Percentiles rank a stretch among this genome's conserved stretches.
phyloP scores from a whole-genome alignment of 768 basidiomycete species.

The Tubosaeta sp. region DNA sequence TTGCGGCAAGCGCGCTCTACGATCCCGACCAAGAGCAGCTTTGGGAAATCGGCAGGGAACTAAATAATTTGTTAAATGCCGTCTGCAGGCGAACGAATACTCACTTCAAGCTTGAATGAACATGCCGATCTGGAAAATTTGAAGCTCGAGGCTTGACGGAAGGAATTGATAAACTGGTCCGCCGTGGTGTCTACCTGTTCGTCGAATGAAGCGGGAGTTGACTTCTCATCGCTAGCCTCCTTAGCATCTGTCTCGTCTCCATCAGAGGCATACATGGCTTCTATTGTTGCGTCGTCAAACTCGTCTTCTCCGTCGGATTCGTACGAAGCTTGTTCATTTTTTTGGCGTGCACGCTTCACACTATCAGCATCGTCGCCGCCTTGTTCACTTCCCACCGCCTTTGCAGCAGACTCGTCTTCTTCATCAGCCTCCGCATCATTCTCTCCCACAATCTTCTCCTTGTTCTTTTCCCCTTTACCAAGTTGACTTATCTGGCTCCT shows the following conservation, averaged over 20 bases:
- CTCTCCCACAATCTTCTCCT: slow-evolving; percentile 39
- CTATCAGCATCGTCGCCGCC: slow-evolving; percentile 83
- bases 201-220: slow-evolving; percentile 31
- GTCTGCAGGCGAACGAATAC: slow-evolving; percentile 22
- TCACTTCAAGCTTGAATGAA: slow-evolving; percentile 80
- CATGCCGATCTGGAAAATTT: slow-evolving; percentile 62
- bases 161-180: slow-evolving; percentile 49
- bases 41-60: slow-evolving; percentile 87
- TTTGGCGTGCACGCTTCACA: slow-evolving; percentile 67
- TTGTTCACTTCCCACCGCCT: slow-evolving; percentile 62
- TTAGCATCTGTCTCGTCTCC: slow-evolving; percentile 34
- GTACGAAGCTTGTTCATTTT: slow-evolving; percentile 72
- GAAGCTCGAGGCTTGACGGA: slow-evolving; percentile 70
- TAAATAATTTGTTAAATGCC: slow-evolving; percentile 28
- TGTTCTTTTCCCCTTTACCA: slow-evolving; percentile 68
- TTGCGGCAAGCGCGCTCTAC: slow-evolving; percentile 82
- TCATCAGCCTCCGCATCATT: slow-evolving; percentile 51
- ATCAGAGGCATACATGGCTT: slow-evolving; percentile 57
- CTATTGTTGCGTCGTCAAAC: slow-evolving; percentile 52
- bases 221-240: slow-evolving; percentile 19
- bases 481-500: slow-evolving; percentile 76
- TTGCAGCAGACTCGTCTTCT: slow-evolving; percentile 39
- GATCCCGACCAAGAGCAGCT: slow-evolving; percentile 89
- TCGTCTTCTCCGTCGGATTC: slow-evolving; percentile 51
- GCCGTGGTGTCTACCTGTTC: slow-evolving; percentile 43